These are phyloP conservation scores for Rosa rugosa DNA, from an alignment of 306 rosid species.

Conservation along the genomic window DNA sequence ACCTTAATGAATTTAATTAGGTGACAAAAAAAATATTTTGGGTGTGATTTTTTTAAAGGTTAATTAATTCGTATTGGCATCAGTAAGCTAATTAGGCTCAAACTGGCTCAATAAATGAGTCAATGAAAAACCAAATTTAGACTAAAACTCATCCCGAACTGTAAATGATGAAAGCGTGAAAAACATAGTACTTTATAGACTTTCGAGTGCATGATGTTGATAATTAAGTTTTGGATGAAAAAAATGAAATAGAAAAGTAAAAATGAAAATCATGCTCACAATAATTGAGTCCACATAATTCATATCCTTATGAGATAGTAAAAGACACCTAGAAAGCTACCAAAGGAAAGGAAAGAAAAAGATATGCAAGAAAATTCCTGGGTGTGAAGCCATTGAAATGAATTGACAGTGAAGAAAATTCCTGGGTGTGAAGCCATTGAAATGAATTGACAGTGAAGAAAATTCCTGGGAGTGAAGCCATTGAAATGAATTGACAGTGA, in stretches of 20 bases:
- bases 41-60: too few species aligned
- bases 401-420: neutral
- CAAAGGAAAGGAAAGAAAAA: neutral
- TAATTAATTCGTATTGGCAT: too few species aligned
- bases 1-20: too few species aligned
- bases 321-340: neutral
- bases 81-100: neutral
- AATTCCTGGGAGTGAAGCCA: neutral
- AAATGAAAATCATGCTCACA: neutral
- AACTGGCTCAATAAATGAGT: too few species aligned
- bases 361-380: neutral
- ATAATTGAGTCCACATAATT: neutral
- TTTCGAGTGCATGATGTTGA: neutral
- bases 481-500: neutral
- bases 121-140: neutral
- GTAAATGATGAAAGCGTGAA: neutral
- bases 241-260: too few species aligned
- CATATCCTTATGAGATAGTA: neutral
- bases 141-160: neutral
- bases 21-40: too few species aligned
- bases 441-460: neutral
- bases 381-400: neutral
- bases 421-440: neutral
- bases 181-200: neutral
- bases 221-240: neutral